phyloP scores from a whole-genome alignment of 1,139 yeast species.

The Suhomyces choctaworum region DNA sequence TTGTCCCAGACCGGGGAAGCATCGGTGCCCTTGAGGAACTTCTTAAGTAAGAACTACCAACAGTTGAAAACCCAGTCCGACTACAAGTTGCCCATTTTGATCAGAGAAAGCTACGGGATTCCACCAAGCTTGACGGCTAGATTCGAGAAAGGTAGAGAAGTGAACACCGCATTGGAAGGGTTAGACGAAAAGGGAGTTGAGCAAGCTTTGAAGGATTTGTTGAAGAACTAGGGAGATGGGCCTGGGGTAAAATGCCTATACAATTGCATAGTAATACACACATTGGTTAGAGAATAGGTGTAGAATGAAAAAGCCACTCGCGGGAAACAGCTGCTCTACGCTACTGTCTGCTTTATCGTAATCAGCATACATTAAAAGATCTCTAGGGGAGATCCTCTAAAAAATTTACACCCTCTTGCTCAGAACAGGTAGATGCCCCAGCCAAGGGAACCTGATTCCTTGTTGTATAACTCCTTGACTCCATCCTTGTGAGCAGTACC shows the following conservation, averaged over 20 bases:
- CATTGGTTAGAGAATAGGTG: constrained; percentile 1
- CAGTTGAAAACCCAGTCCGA: constrained; percentile 51
- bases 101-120: constrained; percentile 74
- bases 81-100: constrained; percentile 59
- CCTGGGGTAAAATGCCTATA: not conserved
- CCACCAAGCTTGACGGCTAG: constrained; percentile 75
- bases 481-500: constrained; percentile 50
- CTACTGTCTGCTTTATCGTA: too few species aligned
- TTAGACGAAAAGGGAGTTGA: constrained; percentile 45
- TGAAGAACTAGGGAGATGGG: constrained; percentile 24
- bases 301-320: not conserved
- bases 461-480: constrained; percentile 49
- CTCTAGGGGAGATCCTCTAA: too few species aligned
- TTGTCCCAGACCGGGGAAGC: constrained; percentile 76
- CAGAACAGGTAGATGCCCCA: constrained; percentile 64
- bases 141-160: constrained; percentile 51
- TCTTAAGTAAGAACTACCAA: constrained; percentile 62
- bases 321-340: too few species aligned
- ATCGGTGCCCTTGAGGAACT: constrained; percentile 62
- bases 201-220: constrained; percentile 37
- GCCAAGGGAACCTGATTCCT: constrained; percentile 51
- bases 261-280: constrained; percentile 8
- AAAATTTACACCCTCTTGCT: not conserved
- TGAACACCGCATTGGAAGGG: constrained; percentile 45
- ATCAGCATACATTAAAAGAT: too few species aligned